phyloP scores from a whole-genome alignment of 2,329 filamentous ascomycete species.

The Lasiodiplodia gonubiensis region DNA sequence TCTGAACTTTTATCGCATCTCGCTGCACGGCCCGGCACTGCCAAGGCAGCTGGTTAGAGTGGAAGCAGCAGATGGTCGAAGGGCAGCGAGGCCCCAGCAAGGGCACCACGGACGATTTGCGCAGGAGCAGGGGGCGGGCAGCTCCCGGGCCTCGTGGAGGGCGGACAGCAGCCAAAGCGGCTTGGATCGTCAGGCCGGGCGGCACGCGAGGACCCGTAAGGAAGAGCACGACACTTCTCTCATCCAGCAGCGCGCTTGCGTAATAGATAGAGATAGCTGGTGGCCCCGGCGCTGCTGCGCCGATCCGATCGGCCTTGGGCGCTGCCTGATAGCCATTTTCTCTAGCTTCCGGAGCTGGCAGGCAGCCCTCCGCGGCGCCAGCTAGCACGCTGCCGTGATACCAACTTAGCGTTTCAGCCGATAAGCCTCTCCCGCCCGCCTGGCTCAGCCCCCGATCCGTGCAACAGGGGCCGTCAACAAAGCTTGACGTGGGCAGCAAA shows the following conservation, averaged over 20 bases:
- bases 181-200: conserved; percentile 20
- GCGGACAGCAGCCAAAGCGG: not conserved
- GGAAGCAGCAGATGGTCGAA: not conserved
- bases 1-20: conserved; percentile 19
- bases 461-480: conserved; percentile 11
- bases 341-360: not conserved
- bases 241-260: not conserved
- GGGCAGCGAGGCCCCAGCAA: conserved; percentile 13
- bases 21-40: conserved; percentile 20
- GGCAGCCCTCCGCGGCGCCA: too few species aligned
- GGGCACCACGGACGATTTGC: not conserved
- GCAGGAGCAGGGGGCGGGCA: not conserved
- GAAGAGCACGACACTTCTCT: not conserved
- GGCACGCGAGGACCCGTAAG: conserved; percentile 2
- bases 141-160: conserved; percentile 10
- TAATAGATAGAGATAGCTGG: not conserved
- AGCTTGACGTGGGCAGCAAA: not conserved
- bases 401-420: conserved; percentile 22
- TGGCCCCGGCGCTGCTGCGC: not conserved
- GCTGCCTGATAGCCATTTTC: conserved; percentile 18
- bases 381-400: conserved; percentile 9
- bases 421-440: conserved; percentile 25
- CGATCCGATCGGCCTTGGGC: not conserved
- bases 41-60: conserved; percentile 2
- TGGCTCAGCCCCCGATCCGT: conserved; percentile 17